Base-by-base conservation (phyloP, 805 yeast genomes). In the Zygosaccharomyces lentus region DNA sequence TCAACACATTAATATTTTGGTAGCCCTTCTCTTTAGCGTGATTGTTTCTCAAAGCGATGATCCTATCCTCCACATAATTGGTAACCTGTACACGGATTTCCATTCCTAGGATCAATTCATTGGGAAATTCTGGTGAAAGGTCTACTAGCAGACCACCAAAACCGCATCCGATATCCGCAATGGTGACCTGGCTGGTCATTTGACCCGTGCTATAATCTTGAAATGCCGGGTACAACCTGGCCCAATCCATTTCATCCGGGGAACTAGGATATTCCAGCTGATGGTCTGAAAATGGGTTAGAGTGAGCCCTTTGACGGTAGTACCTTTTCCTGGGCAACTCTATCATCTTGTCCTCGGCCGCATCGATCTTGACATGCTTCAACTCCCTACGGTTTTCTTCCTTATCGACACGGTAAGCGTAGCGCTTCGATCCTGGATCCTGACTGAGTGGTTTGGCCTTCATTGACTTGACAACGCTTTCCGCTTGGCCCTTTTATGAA, bases 81-180 rank as follows among this genome's bases (percentile, higher is more conserved):
- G 98, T 91, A 41, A 93, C 99, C 68, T 93, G 99, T 15, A 90
- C 96, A 62, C 99, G 78, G 61, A 93, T 93, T 69, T 93, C 99
- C 96, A 93, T 89, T 13, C 99, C 99, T 37, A 93, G 71, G 37
- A 89, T 82, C 58, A 87, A 72, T 10, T 74, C 77, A 2, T 85
- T 78, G 1, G 93, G 89, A 52, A 86, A 84, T 45, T 70, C 79
- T 4, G 89, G 84, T 3, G 96, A 83, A 46, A 93, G 73, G 44
- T 87, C 84, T 29, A 85, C 81, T 56, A 87, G 65, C 48, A 93
- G 73, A 0, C 99, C 99, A 44, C 99, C 99, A 65, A 87, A 93
- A 1, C 99, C 99, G 70, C 99, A 93, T 7, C 99, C 99, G 48
- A 93, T 79, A 64, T 93, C 99, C 4, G 98, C 98, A 43, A 93